These are phyloP conservation scores for Gossypium aridum DNA, from an alignment of 441 rosid species.

Conservation along the genomic window DNA sequence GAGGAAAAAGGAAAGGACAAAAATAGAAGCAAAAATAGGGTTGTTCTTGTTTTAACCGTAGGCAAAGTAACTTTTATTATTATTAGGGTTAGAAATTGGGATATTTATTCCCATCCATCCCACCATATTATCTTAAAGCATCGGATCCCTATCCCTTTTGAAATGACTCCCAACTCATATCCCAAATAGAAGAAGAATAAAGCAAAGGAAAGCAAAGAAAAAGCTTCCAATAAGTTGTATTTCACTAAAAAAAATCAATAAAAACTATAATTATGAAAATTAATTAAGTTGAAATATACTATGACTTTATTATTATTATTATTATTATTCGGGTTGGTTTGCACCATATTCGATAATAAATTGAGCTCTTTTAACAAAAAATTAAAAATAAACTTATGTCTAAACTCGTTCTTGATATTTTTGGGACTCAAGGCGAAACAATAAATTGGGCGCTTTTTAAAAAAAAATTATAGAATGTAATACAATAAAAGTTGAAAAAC, in stretches of 20 bases:
- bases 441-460: no score
- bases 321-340: no score
- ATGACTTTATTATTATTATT: no score
- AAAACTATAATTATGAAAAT: not conserved
- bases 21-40: not conserved
- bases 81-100: not conserved
- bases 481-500: no score
- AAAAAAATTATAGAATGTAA: no score
- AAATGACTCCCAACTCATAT: not conserved
- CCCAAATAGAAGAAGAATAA: not conserved
- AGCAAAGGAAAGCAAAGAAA: not conserved
- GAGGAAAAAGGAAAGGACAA: not conserved
- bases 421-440: fast-evolving
- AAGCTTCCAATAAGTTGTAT: not conserved
- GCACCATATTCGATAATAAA: no score
- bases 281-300: not conserved
- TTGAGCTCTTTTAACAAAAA: no score
- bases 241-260: not conserved
- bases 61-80: not conserved
- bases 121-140: not conserved
- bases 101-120: not conserved
- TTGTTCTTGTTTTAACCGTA: not conserved
- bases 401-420: no score
- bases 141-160: constrained; percentile 2
- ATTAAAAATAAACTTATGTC: no score